Evolutionary conservation across 306 rosid genomes (phyloP).

Genomic region (Trifolium pratense): DNA sequence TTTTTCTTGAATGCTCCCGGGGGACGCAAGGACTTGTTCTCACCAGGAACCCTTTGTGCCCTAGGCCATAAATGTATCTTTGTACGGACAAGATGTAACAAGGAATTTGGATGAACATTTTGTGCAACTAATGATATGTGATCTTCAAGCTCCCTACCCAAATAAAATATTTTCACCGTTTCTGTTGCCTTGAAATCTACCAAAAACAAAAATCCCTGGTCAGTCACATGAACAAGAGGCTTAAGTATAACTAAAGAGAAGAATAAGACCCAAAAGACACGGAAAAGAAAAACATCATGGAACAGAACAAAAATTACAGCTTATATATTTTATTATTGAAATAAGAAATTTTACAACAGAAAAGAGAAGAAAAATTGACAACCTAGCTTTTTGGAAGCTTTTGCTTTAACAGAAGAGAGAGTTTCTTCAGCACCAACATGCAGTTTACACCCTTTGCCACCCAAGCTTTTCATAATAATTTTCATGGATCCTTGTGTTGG

Average conservation of each 20-base stretch:
- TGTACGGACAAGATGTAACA: constrained; percentile 95
- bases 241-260: constrained; percentile 19
- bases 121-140: constrained; percentile 73
- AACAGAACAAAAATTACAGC: neutral
- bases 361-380: constrained; percentile 44
- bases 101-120: constrained; percentile 86
- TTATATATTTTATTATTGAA: constrained; percentile 6
- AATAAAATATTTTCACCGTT: constrained; percentile 71
- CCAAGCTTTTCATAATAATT: constrained; percentile 87
- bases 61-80: constrained; percentile 73
- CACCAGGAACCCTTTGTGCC: constrained; percentile 90
- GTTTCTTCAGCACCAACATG: constrained; percentile 84
- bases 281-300: neutral
- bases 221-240: constrained; percentile 25
- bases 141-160: constrained; percentile 86
- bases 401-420: constrained; percentile 74
- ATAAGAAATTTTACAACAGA: constrained; percentile 19
- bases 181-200: constrained; percentile 85
- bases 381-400: constrained; percentile 98
- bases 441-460: constrained; percentile 90
- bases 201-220: constrained; percentile 29
- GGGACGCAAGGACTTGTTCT: constrained; percentile 85
- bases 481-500: constrained; percentile 82
- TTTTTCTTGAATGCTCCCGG: constrained; percentile 99
- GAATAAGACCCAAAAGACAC: constrained; percentile 9